phyloP scores from a whole-genome alignment of 441 rosid genomes.

The Erodium trifolium region DNA sequence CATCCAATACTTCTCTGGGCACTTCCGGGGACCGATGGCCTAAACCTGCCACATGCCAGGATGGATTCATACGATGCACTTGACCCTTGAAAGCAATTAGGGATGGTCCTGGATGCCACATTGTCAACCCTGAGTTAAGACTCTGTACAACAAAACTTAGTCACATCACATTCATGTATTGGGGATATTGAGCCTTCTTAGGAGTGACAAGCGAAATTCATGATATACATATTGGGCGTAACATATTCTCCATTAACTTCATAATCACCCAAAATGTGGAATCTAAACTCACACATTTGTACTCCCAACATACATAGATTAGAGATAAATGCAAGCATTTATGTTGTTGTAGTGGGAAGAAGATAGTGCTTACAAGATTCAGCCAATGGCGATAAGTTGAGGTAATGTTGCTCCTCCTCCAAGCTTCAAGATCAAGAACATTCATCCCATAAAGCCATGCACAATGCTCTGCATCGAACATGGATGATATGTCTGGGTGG shows the following conservation, averaged over 20 bases:
- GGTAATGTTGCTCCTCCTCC: slow-evolving; percentile 74
- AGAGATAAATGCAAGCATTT: too few species aligned
- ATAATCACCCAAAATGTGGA: too few species aligned
- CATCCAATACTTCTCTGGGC: slow-evolving; percentile 29
- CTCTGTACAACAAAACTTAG: slow-evolving; percentile 32
- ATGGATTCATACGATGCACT: slow-evolving; percentile 64
- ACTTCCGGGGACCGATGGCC: slow-evolving; percentile 42
- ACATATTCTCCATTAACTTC: too few species aligned
- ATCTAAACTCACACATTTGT: too few species aligned
- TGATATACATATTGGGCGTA: too few species aligned
- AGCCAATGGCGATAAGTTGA: slow-evolving; percentile 59
- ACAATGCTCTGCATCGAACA: slow-evolving; percentile 48
- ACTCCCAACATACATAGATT: too few species aligned
- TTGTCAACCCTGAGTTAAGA: slow-evolving; percentile 49
- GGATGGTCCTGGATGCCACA: slow-evolving; percentile 88
- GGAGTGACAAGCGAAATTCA: too few species aligned
- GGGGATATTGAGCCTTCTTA: too few species aligned
- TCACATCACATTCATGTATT: too few species aligned
- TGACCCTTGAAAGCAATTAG: slow-evolving; percentile 65
- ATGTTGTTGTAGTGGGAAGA: background rate
- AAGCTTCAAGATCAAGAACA: slow-evolving; percentile 69
- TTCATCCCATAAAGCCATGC: slow-evolving; percentile 93
- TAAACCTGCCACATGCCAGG: slow-evolving; percentile 75
- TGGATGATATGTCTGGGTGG: slow-evolving; percentile 50
- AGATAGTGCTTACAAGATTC: slow-evolving; percentile 43